phyloP scores from a whole-genome alignment of 306 rosid species.

The Styphnolobium japonicum region DNA sequence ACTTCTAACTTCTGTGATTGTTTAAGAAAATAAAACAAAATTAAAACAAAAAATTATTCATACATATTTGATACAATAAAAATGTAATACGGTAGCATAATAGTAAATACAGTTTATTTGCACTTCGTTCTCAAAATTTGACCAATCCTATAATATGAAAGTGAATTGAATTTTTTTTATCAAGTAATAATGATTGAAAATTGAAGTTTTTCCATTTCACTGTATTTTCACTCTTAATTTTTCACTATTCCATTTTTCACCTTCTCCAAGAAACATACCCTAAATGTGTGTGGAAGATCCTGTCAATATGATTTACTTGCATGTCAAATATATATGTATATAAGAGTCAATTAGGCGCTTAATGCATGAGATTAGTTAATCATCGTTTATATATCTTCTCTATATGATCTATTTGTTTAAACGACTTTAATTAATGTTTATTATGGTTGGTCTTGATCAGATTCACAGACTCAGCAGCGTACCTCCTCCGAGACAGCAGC shows the following conservation, averaged over 20 bases:
- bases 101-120: not conserved
- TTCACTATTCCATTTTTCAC: not conserved
- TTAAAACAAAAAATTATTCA: not conserved
- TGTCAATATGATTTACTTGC: not conserved
- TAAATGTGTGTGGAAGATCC: not conserved
- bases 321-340: not conserved
- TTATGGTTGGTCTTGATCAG: slow-evolving; percentile 41
- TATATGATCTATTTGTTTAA: not conserved
- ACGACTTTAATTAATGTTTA: not conserved
- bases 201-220: not conserved
- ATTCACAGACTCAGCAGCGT: slow-evolving; percentile 57
- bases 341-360: no score
- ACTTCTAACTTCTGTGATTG: not conserved
- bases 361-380: not conserved
- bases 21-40: not conserved
- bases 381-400: not conserved
- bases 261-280: not conserved
- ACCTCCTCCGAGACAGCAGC: slow-evolving; percentile 53
- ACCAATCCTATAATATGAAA: not conserved
- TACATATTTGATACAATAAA: not conserved
- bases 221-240: not conserved
- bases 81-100: not conserved
- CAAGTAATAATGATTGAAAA: not conserved
- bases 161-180: not conserved
- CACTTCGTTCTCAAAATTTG: not conserved